phyloP scores from a whole-genome alignment of 2,329 filamentous ascomycete species.

The Hymenoscyphus scutula region DNA sequence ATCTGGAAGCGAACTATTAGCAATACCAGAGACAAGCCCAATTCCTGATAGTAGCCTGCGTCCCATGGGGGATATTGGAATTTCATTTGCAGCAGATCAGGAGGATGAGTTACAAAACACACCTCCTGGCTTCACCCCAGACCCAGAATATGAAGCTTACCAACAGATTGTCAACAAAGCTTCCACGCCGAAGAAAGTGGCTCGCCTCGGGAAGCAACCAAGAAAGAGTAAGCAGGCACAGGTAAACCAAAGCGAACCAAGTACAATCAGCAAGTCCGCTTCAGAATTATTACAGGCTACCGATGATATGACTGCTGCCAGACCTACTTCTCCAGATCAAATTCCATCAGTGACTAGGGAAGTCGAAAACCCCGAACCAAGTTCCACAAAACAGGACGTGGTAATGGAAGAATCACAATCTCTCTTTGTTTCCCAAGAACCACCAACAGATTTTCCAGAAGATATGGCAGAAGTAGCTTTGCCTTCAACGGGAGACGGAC shows the following conservation, averaged over 20 bases:
- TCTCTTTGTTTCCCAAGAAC: not conserved
- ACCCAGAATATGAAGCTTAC: slow-evolving; percentile 25
- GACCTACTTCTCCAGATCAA: not conserved
- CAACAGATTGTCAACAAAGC: not conserved
- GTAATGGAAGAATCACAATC: not conserved
- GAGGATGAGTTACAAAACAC: slow-evolving; percentile 22
- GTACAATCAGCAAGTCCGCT: not conserved
- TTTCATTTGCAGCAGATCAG: slow-evolving; percentile 25
- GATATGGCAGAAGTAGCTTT: not conserved
- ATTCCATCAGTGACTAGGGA: not conserved
- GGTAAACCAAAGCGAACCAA: not conserved
- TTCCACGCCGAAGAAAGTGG: not conserved
- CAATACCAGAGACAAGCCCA: slow-evolving; percentile 36
- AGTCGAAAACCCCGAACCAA: not conserved
- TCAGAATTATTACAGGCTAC: not conserved
- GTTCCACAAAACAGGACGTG: not conserved
- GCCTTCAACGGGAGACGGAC: not conserved
- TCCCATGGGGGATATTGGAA: slow-evolving; percentile 31
- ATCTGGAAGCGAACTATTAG: slow-evolving; percentile 7
- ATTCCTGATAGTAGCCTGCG: slow-evolving; percentile 18
- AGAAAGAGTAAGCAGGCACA: not conserved
- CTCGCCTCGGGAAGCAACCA: not conserved
- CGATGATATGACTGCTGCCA: not conserved
- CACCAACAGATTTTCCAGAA: not conserved
- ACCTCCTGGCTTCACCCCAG: slow-evolving; percentile 32